These are phyloP conservation scores for Gynochthodes officinalis DNA, from an alignment of 257 asterid genomes.

Conservation along the genomic window DNA sequence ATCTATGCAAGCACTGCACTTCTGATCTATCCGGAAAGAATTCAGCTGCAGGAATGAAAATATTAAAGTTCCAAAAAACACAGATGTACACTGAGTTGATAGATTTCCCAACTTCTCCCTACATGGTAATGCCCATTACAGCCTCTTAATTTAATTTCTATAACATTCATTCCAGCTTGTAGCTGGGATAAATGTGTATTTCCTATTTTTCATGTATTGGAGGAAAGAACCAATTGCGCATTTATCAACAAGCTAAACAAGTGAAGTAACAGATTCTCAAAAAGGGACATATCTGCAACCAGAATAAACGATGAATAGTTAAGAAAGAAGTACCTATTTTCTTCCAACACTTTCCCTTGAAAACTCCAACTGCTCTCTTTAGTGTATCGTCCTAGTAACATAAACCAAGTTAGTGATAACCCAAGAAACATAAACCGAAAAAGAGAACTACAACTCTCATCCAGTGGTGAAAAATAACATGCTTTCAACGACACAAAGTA, in stretches of 20 bases:
- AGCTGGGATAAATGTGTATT: not conserved
- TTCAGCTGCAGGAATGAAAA: constrained; percentile 63
- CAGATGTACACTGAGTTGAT: not conserved
- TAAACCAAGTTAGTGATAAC: constrained; percentile 7
- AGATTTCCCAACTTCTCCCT: not conserved
- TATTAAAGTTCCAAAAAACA: not conserved
- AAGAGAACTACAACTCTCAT: not conserved
- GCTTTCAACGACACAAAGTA: not conserved
- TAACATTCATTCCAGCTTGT: not conserved
- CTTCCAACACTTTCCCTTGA: constrained; percentile 93
- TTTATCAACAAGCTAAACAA: not conserved
- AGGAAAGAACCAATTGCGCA: not conserved
- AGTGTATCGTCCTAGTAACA: constrained; percentile 74
- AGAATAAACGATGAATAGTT: not conserved
- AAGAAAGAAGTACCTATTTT: constrained; percentile 70
- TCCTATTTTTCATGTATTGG: not conserved
- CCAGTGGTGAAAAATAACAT: not conserved
- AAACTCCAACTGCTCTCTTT: constrained; percentile 71
- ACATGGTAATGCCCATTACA: not conserved
- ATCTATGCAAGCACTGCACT: constrained; percentile 98
- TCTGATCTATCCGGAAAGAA: constrained; percentile 97
- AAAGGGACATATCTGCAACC: not conserved
- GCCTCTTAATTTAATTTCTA: not conserved
- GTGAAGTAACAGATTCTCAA: not conserved
- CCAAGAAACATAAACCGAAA: not conserved